Base-by-base conservation (phyloP, 2,329 filamentous ascomycete genomes). In the Fusarium sp. region DNA sequence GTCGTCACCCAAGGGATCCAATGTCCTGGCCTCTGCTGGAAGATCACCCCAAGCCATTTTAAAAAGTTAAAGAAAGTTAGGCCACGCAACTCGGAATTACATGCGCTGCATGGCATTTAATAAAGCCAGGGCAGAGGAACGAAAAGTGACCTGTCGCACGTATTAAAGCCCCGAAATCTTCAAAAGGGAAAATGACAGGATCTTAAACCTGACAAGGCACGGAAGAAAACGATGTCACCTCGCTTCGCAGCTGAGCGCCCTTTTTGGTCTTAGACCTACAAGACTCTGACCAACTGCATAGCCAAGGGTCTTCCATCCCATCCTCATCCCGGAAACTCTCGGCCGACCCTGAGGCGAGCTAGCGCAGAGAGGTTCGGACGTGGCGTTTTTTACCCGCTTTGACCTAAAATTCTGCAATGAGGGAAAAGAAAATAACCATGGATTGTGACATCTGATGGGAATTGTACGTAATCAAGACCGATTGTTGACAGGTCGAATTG, bases 41-140 rank as follows among this genome's bases (percentile, higher is more conserved):
- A 77, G 57, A 13, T 74, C 58, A 16, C 68, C 76, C 69, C 67
- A 70, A 20, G 70, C 71, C 77, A 78, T 75, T 51, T n/a, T 61
- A 10, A 27, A 24, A 13, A 14, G 4, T 12, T 11, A 27, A 25
- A 3, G n/a, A 14, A 25, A 27, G 22, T 32, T 7, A 27, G 25
- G 25, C 25, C 41, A 27, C 11, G 16, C 37, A 40, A 51, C 13
- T 34, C 24, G 13, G 30, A 32, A 24, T 22, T 30, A 27, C 24
- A 37, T 30, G 48, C 55, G 44, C 41, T 44, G 55, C 55, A 48
- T 37, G 32, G 32, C 42, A 27, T 27, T 27, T 6, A 16, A 20
- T 25, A 47, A 32, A 25, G 9, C 3, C 5, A 7, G 4, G 32
- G 32, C n/a, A 14, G 3, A 20, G 13, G 11, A 29, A 25, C n/a